Percentiles rank a stretch among this genome's conserved stretches.
Conservation (phyloP, 1,139 yeast genomes). For the Yamadazyma atlantica region DNA sequence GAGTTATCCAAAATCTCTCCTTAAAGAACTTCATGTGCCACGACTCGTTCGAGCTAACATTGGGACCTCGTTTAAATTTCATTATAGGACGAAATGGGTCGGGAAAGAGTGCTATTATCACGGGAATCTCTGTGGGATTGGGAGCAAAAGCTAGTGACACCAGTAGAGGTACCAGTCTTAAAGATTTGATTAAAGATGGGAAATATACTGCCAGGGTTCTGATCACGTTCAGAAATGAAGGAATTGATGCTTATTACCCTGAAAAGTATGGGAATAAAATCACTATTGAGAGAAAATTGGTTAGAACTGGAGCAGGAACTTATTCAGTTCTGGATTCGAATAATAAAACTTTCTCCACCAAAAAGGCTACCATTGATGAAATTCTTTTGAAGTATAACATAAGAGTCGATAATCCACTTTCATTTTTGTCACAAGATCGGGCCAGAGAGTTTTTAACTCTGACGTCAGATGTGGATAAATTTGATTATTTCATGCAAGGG, state of each 20-base stretch:
- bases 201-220: conserved; percentile 59
- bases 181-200: conserved; percentile 78
- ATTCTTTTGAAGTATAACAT: conserved; percentile 72
- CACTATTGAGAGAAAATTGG: conserved; percentile 68
- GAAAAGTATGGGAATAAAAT: conserved; percentile 68
- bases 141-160: conserved; percentile 97
- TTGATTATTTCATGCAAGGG: conserved; percentile 75
- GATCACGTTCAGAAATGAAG: conserved; percentile 62
- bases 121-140: conserved; percentile 86
- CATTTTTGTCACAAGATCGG: conserved; percentile 89
- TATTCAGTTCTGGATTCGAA: conserved; percentile 55
- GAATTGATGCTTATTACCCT: conserved; percentile 62
- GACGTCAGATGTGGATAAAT: conserved; percentile 70
- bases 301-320: conserved; percentile 45
- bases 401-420: conserved; percentile 88
- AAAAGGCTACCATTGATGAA: conserved; percentile 63
- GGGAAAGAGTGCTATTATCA: conserved; percentile 90
- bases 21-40: conserved; percentile 83
- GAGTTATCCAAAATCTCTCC: conserved; percentile 55
- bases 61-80: conserved; percentile 86
- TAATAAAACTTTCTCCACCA: conserved; percentile 54
- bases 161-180: conserved; percentile 73
- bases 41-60: conserved; percentile 66
- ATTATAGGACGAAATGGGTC: conserved; percentile 95
- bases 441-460: conserved; percentile 87